Evolutionary conservation across 768 basidiomycete species (phyloP), one percentile per base, ranked within the genome.

Genomic region (Paxillus involutus): DNA sequence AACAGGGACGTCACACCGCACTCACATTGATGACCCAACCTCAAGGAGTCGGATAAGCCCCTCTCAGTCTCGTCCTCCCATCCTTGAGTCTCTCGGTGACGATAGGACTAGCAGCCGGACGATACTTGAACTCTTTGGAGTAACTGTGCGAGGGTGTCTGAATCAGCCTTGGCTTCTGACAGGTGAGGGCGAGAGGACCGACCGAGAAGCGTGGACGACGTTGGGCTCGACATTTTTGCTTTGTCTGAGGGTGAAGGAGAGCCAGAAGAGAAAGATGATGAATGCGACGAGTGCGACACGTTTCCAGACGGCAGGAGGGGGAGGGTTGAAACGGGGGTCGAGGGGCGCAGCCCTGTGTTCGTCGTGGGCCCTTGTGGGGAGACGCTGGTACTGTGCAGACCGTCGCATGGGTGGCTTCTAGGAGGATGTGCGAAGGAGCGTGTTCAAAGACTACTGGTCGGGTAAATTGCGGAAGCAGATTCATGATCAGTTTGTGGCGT

Each of bases 21-120:
- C 29, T 32, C 32, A 32, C 32, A 32, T 8, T 7, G 3, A 32
- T 3, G 32, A 32, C 13, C 12, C 32, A 29, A 3, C 6, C 16
- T 13, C 48, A 53, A 3, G 14, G 12, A 10, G 56, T 42, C 21
- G 84, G 80, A 11, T 70, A 69, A 1, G 88, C 91, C 1, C 92
- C 92, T n/a, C 90, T 74, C 37, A 94, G 61, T 9, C 84, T 77
- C 8, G 82, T 69, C 4, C 82, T 77, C 0, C 91, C 91, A 58
- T 90, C 89, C 58, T 82, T 81, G 56, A 94, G 71, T 17, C 74
- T 78, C 64, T 93, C 89, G 0, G 88, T 92, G 59, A 94, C 79
- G 41, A 94, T 74, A 11, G 92, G 91, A 55, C 88, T 91, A 6
- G 91, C 90, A 11, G 92, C 91, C 0, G 92, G 91, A 21, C 91